Conservation (phyloP, 805 yeast genomes). For the Sugiyamaella chiloensis region DNA sequence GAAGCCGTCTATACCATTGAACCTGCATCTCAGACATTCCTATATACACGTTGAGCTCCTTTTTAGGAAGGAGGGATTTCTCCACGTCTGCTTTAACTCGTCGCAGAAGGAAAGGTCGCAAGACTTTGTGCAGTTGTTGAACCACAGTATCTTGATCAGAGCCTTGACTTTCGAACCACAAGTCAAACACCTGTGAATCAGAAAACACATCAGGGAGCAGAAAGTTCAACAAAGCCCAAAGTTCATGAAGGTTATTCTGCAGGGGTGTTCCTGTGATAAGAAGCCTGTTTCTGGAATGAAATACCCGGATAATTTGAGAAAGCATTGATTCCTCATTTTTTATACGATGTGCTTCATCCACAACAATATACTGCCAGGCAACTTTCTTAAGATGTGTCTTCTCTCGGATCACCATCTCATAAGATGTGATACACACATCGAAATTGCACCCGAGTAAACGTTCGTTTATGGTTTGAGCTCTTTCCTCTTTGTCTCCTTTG, state of each 20-base stretch:
- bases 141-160: conserved; percentile 72
- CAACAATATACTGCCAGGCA: conserved; percentile 89
- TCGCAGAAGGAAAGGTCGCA: conserved; percentile 82
- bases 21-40: conserved; percentile 98
- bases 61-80: conserved; percentile 82
- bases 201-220: conserved; percentile 92
- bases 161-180: conserved; percentile 67
- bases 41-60: conserved; percentile 82
- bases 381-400: conserved; percentile 73
- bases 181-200: conserved; percentile 85
- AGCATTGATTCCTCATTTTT: conserved; percentile 90
- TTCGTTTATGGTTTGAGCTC: conserved; percentile 57
- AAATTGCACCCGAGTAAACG: conserved; percentile 67
- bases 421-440: conserved; percentile 87
- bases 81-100: conserved; percentile 94
- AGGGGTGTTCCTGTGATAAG: conserved; percentile 95
- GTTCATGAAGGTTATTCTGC: conserved; percentile 90
- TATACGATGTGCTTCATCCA: conserved; percentile 96
- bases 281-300: conserved; percentile 78
- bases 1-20: conserved; percentile 80
- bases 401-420: conserved; percentile 89
- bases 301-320: conserved; percentile 84
- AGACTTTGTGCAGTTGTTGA: conserved; percentile 81
- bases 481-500: conserved; percentile 82
- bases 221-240: conserved; percentile 93